Conservation (phyloP, 148 eudicot genomes). For the Amaranthus hypochondriacus region DNA sequence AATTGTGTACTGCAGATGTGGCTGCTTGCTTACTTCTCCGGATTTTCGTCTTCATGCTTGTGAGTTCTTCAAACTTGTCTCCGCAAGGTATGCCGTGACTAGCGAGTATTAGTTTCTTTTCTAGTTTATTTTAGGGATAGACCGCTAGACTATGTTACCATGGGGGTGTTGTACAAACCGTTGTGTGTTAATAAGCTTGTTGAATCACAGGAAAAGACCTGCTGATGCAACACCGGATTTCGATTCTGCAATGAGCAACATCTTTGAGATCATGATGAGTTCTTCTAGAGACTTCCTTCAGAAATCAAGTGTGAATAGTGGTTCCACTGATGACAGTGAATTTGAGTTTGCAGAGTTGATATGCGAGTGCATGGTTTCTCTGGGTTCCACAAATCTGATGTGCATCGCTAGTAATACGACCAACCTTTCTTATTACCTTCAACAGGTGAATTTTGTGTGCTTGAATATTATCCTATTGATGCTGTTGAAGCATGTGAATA, state of each 20-base stretch:
- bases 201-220: conserved; percentile 77
- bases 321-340: conserved; percentile 52
- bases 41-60: conserved; percentile 97
- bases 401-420: conserved; percentile 54
- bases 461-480: conserved; percentile 2
- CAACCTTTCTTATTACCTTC: conserved; percentile 58
- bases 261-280: conserved; percentile 74
- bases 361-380: conserved; percentile 88
- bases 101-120: conserved; percentile 8
- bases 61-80: conserved; percentile 88
- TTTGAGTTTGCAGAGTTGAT: conserved; percentile 77
- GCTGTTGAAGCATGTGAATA: not conserved
- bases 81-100: conserved; percentile 54
- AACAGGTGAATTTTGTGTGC: conserved; percentile 55
- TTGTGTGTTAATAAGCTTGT: conserved; percentile 13
- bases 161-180: not conserved
- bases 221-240: conserved; percentile 68
- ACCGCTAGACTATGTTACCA: conserved; percentile 5
- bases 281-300: conserved; percentile 68
- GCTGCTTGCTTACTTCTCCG: conserved; percentile 85
- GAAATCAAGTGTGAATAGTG: conserved; percentile 49
- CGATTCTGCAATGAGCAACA: conserved; percentile 69
- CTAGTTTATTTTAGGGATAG: conserved; percentile 9
- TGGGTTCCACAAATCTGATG: conserved; percentile 80
- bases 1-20: conserved; percentile 55